These are phyloP conservation scores for Russula compacta DNA, from an alignment of 768 basidiomycete genomes.

Conservation along the genomic window DNA sequence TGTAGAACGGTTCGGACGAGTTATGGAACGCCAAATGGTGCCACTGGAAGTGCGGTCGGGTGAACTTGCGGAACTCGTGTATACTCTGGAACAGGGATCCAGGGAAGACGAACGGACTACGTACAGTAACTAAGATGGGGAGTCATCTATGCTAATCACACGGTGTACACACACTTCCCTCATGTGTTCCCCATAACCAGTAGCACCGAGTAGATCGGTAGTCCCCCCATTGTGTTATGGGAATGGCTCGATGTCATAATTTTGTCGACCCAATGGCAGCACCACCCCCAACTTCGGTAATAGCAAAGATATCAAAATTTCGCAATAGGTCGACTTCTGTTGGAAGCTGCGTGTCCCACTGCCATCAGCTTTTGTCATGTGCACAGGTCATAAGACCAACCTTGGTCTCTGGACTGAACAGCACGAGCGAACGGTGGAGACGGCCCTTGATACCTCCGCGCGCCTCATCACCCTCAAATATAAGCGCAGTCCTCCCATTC, in stretches of 20 bases:
- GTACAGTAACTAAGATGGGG: background rate
- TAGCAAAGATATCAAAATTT: conserved; percentile 59
- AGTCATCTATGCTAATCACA: background rate
- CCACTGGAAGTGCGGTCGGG: conserved; percentile 21
- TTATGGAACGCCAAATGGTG: conserved; percentile 26
- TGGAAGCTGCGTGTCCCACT: conserved; percentile 31
- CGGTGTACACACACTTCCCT: background rate
- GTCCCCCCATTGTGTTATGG: background rate
- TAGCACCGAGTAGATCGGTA: background rate
- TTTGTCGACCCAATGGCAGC: background rate
- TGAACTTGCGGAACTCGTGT: conserved; percentile 23
- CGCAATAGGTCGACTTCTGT: conserved; percentile 44
- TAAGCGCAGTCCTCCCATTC: conserved; percentile 40
- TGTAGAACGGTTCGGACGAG: conserved; percentile 24
- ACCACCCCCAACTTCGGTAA: conserved; percentile 34
- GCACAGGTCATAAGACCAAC: conserved; percentile 30
- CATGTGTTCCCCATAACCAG: no score
- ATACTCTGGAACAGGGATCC: conserved; percentile 22
- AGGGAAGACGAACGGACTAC: conserved; percentile 11
- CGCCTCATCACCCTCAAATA: conserved; percentile 65
- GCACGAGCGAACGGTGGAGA: conserved; percentile 48
- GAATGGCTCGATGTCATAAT: conserved; percentile 7
- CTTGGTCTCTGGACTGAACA: conserved; percentile 35
- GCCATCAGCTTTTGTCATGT: background rate
- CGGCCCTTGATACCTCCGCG: conserved; percentile 51